Evolutionary conservation across 2,329 filamentous ascomycete genomes (phyloP), one percentile per base, ranked within the genome.

Genomic region (Beauveria varroae): DNA sequence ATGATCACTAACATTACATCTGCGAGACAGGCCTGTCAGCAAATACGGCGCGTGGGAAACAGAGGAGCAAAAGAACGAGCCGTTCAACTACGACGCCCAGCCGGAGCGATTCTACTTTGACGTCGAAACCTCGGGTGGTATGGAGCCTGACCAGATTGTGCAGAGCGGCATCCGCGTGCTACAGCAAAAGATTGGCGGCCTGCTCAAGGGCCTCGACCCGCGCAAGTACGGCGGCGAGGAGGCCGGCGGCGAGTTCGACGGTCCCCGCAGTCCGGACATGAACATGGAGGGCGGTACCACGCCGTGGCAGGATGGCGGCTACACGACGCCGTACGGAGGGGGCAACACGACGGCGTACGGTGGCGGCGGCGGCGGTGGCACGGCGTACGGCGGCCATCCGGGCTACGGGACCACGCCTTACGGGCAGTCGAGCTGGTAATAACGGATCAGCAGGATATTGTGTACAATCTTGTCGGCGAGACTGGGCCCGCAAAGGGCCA

Each of bases 101-200:
- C 93, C 95, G 5, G 82, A 81, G 64, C 85, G 85, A 66, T 99
- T 97, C 80, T 99, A 97, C 79, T 89, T 93, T 70, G 92, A 97
- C 70, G 88, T 99, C 52, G 95, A 99, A 75, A 88, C 89, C 52
- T 87, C 90, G 43, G 95, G 95, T 41, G 90, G 87, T 68, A 85
- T 98, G 63, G 90, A 95, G 34, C 93, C 95, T 0, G 93, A 99
- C 70, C 83, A 86, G 64, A 95, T 98, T 67, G 86, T 99, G 57
- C 87, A 93, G 68, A 86, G 91, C 68, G 93, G 92, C 40, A 96
- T 99, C 73, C 86, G 89, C 65, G 88, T 91, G 30, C 79, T 99
- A 61, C 95, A 98, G 73, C 85, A 89, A 67, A 99, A 99, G 77
- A 84, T 99, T 41, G 95, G 93, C 2, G 82, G 81, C 4, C 84